Base-by-base conservation (phyloP, 2,329 filamentous ascomycete species). In the Fusarium camptoceras region DNA sequence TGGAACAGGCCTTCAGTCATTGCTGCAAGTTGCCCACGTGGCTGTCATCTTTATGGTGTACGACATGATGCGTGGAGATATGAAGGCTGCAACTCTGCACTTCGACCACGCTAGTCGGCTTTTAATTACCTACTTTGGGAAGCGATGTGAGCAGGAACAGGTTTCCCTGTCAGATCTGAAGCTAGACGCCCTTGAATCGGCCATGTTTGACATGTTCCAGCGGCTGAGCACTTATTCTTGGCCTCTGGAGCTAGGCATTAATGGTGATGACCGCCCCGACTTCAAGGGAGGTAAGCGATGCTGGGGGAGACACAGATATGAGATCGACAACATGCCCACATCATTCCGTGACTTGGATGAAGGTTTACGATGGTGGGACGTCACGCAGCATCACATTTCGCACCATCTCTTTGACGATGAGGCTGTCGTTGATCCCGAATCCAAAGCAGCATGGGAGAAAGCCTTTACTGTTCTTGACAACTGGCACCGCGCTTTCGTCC, bases 11-110 rank as follows among this genome's bases (percentile, higher is more conserved):
- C 18, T 27, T 8, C 24, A 53, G 18, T 25, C 49, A 28, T n/a
- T 53, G n/a, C 7, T 53, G 8, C 12, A 24, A 5, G 68, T 72
- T 20, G 70, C 65, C 22, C 48, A 74, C 16, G 67, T 65, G n/a
- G 68, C 72, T 9, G 58, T 74, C 7, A 58, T 74, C 11, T 73
- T 74, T 9, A 60, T 71, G 14, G 69, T 71, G 3, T 74, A 72
- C 49, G 72, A 73, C 37, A 65, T 73, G 43, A 25, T 73, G 14
- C 68, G 70, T 1, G 72, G 72, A 5, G 70, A 72, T 3, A 64
- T 71, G 49, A 8, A 37, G 6, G 60, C 68, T 10, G 72, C 72
- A 11, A 56, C 61, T 46, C 12, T 60, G 7, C 72, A 74, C 16
- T 73, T 71, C 15, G 57, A 61, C n/a, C 63, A 74, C 41, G 62